Evolutionary conservation across 306 rosid genomes (phyloP).

Genomic region (Dryas octopetala): DNA sequence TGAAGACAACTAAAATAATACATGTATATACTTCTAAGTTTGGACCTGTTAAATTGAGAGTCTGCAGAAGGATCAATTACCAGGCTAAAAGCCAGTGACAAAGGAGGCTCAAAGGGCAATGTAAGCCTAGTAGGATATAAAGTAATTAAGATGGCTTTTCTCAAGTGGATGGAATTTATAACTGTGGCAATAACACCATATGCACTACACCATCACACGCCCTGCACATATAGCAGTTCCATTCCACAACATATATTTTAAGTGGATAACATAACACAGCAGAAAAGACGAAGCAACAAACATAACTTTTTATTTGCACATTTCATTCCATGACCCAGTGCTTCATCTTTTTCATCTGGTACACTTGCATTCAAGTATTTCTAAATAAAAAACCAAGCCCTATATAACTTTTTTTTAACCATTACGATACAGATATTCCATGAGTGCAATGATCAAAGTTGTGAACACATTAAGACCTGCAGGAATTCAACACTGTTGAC

Average conservation of each 20-base stretch:
- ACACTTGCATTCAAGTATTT: background rate
- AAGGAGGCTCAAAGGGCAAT: background rate
- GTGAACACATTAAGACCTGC: constrained; percentile 12
- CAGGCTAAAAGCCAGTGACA: background rate
- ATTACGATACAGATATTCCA: background rate
- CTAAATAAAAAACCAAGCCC: background rate
- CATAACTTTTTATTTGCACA: background rate
- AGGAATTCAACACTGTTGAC: constrained; percentile 14
- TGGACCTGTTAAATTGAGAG: background rate
- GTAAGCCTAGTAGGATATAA: background rate
- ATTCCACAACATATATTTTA: no score
- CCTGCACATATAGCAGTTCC: background rate
- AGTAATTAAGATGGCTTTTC: background rate
- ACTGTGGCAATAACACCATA: background rate
- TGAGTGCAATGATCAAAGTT: background rate
- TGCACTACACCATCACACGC: background rate
- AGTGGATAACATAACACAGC: background rate
- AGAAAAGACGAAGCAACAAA: constrained; percentile 1
- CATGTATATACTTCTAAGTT: background rate
- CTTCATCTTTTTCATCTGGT: constrained; percentile 5
- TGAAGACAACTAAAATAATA: background rate
- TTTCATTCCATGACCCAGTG: background rate
- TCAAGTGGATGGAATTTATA: background rate
- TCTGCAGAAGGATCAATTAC: background rate
- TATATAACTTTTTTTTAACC: background rate